Evolutionary conservation across 2,329 filamentous ascomycete species (phyloP), one percentile per base, ranked within the genome.

Genomic region (Aspergillus pseudoglaucus): DNA sequence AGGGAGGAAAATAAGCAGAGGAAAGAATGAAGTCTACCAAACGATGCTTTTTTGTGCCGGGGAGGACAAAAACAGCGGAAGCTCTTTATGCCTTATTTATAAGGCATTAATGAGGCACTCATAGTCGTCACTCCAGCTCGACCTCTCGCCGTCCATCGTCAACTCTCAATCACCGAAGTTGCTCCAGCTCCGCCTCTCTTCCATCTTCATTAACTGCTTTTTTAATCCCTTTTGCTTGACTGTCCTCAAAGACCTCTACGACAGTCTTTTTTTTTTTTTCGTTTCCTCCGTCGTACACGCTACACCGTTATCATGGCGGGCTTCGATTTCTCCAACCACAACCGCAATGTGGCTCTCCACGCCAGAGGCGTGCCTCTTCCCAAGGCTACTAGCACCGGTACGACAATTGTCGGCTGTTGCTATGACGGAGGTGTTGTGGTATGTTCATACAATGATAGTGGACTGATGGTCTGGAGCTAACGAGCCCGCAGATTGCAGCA

Each of bases 281-380:
- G 64, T 27, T 58, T 68, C 47, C 56, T 50, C 23, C 62, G 59
- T 22, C 67, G 53, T 49, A 65, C 49, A 42, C 41, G 49, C 51
- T 51, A 51, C 55, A 50, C 58, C 53, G 48, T 56, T 74, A 84
- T 66, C 63, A 98, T 98, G 93, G 85, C 88, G 63, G 90, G 90
- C 76, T 95, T 96, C 81, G 90, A 97, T 77, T 98, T 98, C 81
- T 94, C 90, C 72, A 98, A 98, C 81, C 93, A 97, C 83, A 95
- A 95, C 82, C 89, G 93, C 78, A 98, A 98, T 82, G 83, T 87
- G 69, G 91, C 91, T 56, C 83, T 98, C 60, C 91, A 97, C 71
- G 89, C 91, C 62, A 84, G 86, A 73, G 94, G 94, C 60, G 86
- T 97, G 45, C 93, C 93, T 53, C 79, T 97, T 51, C 93, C 94